Evolutionary conservation across 805 yeast species (phyloP).

Genomic region (Hanseniaspora lachancei): DNA sequence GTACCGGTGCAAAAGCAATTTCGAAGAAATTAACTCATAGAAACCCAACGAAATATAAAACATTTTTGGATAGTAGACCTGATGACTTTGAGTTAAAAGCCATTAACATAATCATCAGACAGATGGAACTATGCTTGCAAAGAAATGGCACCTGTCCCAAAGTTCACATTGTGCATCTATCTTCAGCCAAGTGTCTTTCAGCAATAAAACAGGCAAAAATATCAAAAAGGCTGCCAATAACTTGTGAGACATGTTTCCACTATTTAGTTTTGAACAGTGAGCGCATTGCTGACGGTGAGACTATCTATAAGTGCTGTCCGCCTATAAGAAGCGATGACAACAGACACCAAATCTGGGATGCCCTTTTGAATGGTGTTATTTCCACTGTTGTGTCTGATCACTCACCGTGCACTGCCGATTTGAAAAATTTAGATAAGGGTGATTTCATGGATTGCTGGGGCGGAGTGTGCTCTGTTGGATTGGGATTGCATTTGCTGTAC

Average conservation of each 20-base stretch:
- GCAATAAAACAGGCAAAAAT: conserved; percentile 50
- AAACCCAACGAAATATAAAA: conserved; percentile 53
- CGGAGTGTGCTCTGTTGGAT: conserved; percentile 84
- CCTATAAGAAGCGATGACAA: conserved; percentile 74
- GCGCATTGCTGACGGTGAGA: conserved; percentile 58
- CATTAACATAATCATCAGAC: conserved; percentile 52
- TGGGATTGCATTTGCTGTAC: conserved; percentile 70
- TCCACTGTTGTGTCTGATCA: conserved; percentile 88
- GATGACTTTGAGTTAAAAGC: conserved; percentile 81
- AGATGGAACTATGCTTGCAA: conserved; percentile 33
- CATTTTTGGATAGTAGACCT: conserved; percentile 76
- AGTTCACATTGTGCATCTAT: conserved; percentile 81
- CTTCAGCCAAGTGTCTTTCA: conserved; percentile 74
- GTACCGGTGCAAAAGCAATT: background rate
- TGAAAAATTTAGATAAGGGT: conserved; percentile 69
- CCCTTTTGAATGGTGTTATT: conserved; percentile 49
- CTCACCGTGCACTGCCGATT: conserved; percentile 88
- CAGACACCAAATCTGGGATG: conserved; percentile 64
- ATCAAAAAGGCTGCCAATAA: conserved; percentile 41
- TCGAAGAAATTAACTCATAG: conserved; percentile 19
- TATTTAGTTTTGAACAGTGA: conserved; percentile 71
- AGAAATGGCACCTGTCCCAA: conserved; percentile 39
- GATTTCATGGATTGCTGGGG: conserved; percentile 95
- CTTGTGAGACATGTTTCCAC: conserved; percentile 93
- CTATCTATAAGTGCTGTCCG: conserved; percentile 88